These are phyloP conservation scores for Coniochaeta sp. DNA, from an alignment of 2,329 filamentous ascomycete species.

Conservation along the genomic window DNA sequence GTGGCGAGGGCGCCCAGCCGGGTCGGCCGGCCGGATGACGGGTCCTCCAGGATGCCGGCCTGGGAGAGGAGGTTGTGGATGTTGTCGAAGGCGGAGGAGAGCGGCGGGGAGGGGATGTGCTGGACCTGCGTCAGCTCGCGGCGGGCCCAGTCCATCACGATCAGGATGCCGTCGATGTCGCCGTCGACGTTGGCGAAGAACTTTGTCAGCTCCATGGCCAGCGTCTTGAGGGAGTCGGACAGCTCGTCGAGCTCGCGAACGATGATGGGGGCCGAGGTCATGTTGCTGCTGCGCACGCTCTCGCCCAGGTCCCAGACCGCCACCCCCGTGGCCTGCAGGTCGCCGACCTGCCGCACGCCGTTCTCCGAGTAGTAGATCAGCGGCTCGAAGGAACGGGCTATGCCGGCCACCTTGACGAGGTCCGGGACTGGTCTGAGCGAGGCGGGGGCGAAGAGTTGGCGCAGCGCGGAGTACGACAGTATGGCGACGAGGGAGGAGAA, in stretches of 20 bases:
- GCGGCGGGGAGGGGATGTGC: conserved; percentile 49
- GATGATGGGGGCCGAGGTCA: conserved; percentile 83
- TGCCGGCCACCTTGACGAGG: conserved; percentile 80
- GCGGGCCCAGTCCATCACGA: conserved; percentile 94
- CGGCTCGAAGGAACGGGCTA: conserved; percentile 88
- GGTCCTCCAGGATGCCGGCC: conserved; percentile 51
- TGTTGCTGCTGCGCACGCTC: conserved; percentile 80
- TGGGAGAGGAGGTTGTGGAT: conserved; percentile 69
- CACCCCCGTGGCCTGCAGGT: conserved; percentile 83
- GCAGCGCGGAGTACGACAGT: conserved; percentile 56
- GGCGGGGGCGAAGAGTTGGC: conserved; percentile 62
- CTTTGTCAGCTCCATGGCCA: conserved; percentile 78
- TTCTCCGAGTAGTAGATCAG: conserved; percentile 93
- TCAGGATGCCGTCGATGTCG: conserved; percentile 84
- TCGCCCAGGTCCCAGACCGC: conserved; percentile 94
- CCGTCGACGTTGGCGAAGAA: conserved; percentile 93
- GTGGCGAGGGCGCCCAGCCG: conserved; percentile 61
- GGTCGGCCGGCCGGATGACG: conserved; percentile 50
- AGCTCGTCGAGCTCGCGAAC: conserved; percentile 78
- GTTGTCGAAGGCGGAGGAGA: conserved; percentile 73
- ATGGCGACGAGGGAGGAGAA: conserved; percentile 54
- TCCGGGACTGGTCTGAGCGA: conserved; percentile 65
- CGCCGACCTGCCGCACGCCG: conserved; percentile 75
- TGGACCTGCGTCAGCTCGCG: conserved; percentile 71
- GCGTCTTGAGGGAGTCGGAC: conserved; percentile 74